Evolutionary conservation across 371 early-diverging fungal species (phyloP), one percentile per base, ranked within the genome.

Genomic region (Mortierella sp.): DNA sequence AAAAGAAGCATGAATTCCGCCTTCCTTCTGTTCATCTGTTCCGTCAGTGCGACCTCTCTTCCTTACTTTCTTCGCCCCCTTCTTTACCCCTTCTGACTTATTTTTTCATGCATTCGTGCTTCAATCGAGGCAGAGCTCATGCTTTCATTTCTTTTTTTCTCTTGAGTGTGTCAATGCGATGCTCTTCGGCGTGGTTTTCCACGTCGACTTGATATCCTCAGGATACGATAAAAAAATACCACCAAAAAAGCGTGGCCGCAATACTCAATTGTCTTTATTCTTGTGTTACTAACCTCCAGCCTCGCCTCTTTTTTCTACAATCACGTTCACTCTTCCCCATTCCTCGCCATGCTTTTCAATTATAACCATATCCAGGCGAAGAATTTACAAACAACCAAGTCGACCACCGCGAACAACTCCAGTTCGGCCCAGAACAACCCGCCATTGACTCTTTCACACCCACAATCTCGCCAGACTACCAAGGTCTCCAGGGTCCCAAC

Each of bases 371-470:
- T 50, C 31, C 45, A 71, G 71, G 71, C 55, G 72, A 77, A 45
- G 58, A 58, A 52, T 38, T 72, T 48, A 85, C 86, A 14, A 85
- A 85, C 57, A 80, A 82, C 42, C 70, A 82, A n/a, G 75, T 85
- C 24, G 86, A 85, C 63, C 86, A 85, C 68, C 86, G 86, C 26
- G 94, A 94, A 71, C 94, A 94, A 75, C 83, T 91, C 47, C 94
- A 94, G 76, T 85, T 93, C 45, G 94, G 89, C 31, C 89, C 90
- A 58, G 94, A 94, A 47, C 82, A 83, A 8, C 77, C 86, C 1
- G 72, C 81, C 0, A 70, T 77, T 68, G 63, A 70, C 5, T 74
- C 72, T 14, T 58, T 83, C 76, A 11, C 83, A 73, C 72, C 81
- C 82, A 75, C 70, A n/a, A 3, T 80, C 21, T 80, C 81, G 21